Evolutionary conservation across 495 filamentous ascomycete species (phyloP).

Genomic region (Niebla homalea): DNA sequence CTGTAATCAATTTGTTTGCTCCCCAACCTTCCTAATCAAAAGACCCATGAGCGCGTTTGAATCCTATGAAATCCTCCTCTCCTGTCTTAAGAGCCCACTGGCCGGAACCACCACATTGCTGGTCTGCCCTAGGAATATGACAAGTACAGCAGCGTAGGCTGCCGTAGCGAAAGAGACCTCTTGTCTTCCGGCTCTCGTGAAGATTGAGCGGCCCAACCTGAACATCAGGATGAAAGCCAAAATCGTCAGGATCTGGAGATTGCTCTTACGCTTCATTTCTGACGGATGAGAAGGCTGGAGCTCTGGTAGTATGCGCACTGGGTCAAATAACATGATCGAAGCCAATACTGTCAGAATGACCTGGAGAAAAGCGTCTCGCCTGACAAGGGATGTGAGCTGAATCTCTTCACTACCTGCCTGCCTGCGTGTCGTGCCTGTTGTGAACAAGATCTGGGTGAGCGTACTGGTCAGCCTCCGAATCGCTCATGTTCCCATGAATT

Average conservation of each 20-base stretch:
- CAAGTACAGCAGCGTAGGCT: constrained; percentile 19
- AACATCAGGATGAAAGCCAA: constrained; percentile 10
- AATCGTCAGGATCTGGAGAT: constrained; percentile 2
- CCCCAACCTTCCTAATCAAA: too few relatives aligned
- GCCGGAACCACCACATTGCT: too few relatives aligned
- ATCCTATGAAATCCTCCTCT: too few relatives aligned
- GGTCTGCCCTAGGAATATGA: constrained; percentile 18
- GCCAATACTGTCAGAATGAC: constrained; percentile 1
- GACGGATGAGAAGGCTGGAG: neutral
- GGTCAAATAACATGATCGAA: constrained; percentile 1
- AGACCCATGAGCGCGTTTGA: too few relatives aligned
- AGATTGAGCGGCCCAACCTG: constrained; percentile 9
- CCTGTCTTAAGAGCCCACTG: too few relatives aligned
- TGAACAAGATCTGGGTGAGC: constrained; percentile 3
- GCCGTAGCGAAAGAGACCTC: constrained; percentile 19
- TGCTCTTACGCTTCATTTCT: constrained; percentile 4
- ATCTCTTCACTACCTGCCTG: constrained; percentile 2
- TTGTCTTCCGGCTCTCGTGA: constrained; percentile 16
- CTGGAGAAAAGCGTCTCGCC: constrained; percentile 2
- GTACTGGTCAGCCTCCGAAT: too few relatives aligned
- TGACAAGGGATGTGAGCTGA: neutral
- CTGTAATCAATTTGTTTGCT: too few relatives aligned
- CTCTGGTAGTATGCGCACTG: constrained; percentile 5
- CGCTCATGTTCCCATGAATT: too few relatives aligned
- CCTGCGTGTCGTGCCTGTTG: neutral